Evolutionary conservation across 306 rosid genomes (phyloP), one percentile per base, ranked within the genome.

Genomic region (Vigna nakashimae): DNA sequence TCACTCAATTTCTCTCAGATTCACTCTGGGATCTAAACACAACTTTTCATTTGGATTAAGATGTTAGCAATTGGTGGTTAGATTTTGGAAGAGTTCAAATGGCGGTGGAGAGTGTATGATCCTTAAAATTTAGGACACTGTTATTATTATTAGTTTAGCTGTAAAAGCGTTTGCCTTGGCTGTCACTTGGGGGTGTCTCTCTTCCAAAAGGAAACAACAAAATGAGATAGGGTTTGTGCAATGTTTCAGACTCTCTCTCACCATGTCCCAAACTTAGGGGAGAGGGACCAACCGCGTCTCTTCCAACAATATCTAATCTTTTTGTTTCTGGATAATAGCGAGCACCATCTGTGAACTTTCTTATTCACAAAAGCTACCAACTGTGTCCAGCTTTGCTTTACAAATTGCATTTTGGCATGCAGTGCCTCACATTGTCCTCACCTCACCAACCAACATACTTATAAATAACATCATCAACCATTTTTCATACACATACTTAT

Each of bases 311-410:
- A 12, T 45, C 49, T 45, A 52, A 32, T 57, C 8, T 36, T 69
- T 8, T 69, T 8, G 0, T 9, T 9, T 51, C 65, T 76, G 36
- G 55, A 65, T 3, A 64, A 64, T 63, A 14, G 24, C 63, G 1
- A 69, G 28, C 42, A 53, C 72, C 63, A 83, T 38, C 65, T 52
- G 57, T 32, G 12, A 9, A 51, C 67, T 51, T 71, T 78, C 2
- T 45, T 82, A 58, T 5, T 26, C 9, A 10, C 9, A 24, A 24
- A 56, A 57, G 5, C 3, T 4, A 26, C 7, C 81, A 81, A 69
- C 78, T 69, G 81, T 58, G 42, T 52, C 80, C 85, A 69, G 78
- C 81, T 79, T 59, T 16, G 36, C 56, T 57, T 45, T 11, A 12
- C 50, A 3, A 42, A 45, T 45, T 11, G 50, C 64, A 62, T 36